phyloP scores from a whole-genome alignment of 306 rosid species.

The Quercus dentata region DNA sequence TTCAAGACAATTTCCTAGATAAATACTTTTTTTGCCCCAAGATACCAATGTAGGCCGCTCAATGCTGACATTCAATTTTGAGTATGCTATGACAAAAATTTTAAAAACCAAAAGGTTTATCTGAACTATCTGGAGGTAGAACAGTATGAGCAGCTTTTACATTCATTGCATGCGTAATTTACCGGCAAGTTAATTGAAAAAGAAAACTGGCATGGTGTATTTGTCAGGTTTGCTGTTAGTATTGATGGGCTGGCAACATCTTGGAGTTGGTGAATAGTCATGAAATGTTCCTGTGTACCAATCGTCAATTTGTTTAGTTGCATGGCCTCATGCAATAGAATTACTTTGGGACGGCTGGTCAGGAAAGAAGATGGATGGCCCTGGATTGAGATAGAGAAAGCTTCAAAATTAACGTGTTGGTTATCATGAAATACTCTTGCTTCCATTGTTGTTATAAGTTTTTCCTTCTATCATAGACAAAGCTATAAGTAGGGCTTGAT shows the following conservation, averaged over 20 bases:
- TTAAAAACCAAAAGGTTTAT: neutral
- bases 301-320: slow-evolving; percentile 16
- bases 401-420: slow-evolving; percentile 19
- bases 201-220: neutral
- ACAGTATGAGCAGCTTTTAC: neutral
- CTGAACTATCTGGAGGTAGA: neutral
- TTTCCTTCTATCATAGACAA: slow-evolving; percentile 26
- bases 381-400: slow-evolving; percentile 3
- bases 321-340: neutral
- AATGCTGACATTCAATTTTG: neutral
- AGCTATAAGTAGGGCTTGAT: slow-evolving; percentile 36
- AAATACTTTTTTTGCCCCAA: neutral
- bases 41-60: neutral
- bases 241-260: slow-evolving; percentile 1
- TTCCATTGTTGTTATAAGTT: slow-evolving; percentile 18
- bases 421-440: slow-evolving; percentile 29
- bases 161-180: neutral
- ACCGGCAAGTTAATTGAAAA: neutral
- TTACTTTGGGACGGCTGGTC: slow-evolving; percentile 23
- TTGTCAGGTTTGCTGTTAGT: neutral
- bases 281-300: slow-evolving; percentile 23
- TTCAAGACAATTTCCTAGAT: neutral
- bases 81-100: neutral
- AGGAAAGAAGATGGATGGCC: slow-evolving; percentile 13
- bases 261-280: slow-evolving; percentile 36